A percentile compares a stretch with the other conserved stretches of the same genome.
phyloP scores from a whole-genome alignment of 768 basidiomycete genomes.

The Rhodocollybia butyracea region DNA sequence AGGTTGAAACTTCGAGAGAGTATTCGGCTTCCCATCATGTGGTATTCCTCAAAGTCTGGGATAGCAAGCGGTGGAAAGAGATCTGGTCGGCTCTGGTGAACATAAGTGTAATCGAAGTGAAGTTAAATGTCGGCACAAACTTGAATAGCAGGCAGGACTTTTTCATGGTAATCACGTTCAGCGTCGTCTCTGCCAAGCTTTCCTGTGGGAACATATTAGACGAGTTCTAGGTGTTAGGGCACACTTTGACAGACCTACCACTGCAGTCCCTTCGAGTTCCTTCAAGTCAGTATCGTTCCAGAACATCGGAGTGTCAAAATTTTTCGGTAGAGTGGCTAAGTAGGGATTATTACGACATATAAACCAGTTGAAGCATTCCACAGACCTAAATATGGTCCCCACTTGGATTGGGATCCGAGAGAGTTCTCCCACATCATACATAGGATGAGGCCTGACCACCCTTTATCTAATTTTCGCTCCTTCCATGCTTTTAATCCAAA shows the following conservation, averaged over 20 bases:
- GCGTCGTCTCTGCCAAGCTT: conserved; percentile 87
- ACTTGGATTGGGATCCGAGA: conserved; percentile 55
- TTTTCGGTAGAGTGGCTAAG: conserved; percentile 61
- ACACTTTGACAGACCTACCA: conserved; percentile 62
- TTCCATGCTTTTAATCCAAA: conserved; percentile 70
- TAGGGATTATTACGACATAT: background rate
- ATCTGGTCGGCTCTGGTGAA: conserved; percentile 57
- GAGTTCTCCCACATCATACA: conserved; percentile 96
- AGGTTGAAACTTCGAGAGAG: conserved; percentile 91
- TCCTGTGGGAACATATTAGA: conserved; percentile 40
- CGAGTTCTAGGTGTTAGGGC: background rate
- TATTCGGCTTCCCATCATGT: conserved; percentile 88
- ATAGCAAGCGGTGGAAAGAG: conserved; percentile 60
- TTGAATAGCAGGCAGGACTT: conserved; percentile 66
- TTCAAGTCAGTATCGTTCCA: conserved; percentile 74
- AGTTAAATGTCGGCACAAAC: conserved; percentile 37
- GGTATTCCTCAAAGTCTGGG: conserved; percentile 59
- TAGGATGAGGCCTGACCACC: conserved; percentile 88
- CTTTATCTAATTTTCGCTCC: conserved; percentile 49
- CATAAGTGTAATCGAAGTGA: background rate
- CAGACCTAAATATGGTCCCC: conserved; percentile 66
- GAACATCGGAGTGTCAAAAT: conserved; percentile 92
- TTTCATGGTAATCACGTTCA: conserved; percentile 65
- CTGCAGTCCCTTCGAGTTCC: conserved; percentile 79
- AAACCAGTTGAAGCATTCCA: background rate